Evolutionary conservation across 352 stramenopile genomes (phyloP).

Genomic region (Globisporangium paroecandrum): DNA sequence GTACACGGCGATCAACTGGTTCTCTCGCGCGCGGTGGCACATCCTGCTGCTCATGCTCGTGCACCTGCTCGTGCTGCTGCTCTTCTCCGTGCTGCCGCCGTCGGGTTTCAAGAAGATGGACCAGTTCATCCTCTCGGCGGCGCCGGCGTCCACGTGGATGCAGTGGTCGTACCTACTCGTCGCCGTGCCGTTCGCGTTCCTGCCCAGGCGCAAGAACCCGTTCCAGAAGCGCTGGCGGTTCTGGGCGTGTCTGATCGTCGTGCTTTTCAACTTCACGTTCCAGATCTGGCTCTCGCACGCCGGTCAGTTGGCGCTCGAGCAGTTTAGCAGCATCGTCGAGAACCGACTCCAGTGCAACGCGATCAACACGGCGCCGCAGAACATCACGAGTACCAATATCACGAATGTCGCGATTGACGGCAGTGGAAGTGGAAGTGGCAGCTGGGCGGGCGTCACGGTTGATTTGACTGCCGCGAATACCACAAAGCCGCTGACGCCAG

Average conservation of each 20-base stretch:
- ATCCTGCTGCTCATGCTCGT: slow-evolving; percentile 68
- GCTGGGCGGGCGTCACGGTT: slow-evolving; percentile 17
- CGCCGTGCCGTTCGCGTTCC: slow-evolving; percentile 69
- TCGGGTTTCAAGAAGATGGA: slow-evolving; percentile 65
- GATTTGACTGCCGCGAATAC: slow-evolving; percentile 20
- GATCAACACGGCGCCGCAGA: slow-evolving; percentile 16
- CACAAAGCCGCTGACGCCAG: slow-evolving; percentile 4
- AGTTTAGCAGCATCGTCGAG: slow-evolving; percentile 39
- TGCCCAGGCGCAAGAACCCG: slow-evolving; percentile 61
- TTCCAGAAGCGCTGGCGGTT: slow-evolving; percentile 74
- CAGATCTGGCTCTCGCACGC: slow-evolving; percentile 71
- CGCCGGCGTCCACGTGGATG: slow-evolving; percentile 38
- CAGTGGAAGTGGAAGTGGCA: slow-evolving; percentile 1
- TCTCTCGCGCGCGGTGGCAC: slow-evolving; percentile 67
- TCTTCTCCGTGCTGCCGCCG: slow-evolving; percentile 59
- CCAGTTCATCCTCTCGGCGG: slow-evolving; percentile 59
- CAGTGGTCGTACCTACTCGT: slow-evolving; percentile 73
- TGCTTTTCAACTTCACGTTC: slow-evolving; percentile 74
- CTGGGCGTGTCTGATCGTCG: slow-evolving; percentile 73
- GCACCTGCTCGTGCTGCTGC: slow-evolving; percentile 61
- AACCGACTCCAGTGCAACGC: slow-evolving; percentile 35
- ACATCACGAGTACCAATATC: not conserved
- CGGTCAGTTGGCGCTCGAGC: slow-evolving; percentile 45
- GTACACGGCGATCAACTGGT: slow-evolving; percentile 84
- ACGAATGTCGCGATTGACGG: not conserved